phyloP scores from a whole-genome alignment of 148 eudicot species.

The Silene conica region DNA sequence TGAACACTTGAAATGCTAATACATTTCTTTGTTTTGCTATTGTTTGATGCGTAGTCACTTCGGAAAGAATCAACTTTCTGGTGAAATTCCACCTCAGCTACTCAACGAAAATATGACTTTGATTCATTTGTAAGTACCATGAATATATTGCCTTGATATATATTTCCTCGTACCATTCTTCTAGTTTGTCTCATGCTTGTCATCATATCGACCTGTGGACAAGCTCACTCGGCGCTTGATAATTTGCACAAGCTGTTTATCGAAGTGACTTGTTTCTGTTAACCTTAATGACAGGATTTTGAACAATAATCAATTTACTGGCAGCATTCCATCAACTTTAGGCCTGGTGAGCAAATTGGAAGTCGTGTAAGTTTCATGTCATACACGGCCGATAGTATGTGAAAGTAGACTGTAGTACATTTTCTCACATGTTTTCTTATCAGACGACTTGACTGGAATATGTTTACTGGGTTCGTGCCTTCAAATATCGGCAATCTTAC shows the following conservation, averaged over 20 bases:
- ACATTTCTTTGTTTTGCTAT: background rate
- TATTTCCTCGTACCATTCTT: too few relatives aligned
- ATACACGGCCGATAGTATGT: background rate
- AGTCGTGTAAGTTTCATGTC: conserved; percentile 63
- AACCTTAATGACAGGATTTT: conserved; percentile 41
- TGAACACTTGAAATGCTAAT: conserved; percentile 14
- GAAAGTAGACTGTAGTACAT: background rate
- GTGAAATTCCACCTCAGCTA: conserved; percentile 52
- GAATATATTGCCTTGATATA: background rate
- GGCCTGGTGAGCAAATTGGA: conserved; percentile 51
- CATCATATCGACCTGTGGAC: too few relatives aligned
- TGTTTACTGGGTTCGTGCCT: conserved; percentile 51
- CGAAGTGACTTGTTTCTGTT: too few relatives aligned
- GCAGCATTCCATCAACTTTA: conserved; percentile 55
- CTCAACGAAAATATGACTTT: conserved; percentile 58
- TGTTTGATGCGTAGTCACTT: conserved; percentile 54
- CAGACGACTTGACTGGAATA: conserved; percentile 77
- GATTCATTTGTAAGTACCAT: conserved; percentile 66
- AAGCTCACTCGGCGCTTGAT: too few relatives aligned
- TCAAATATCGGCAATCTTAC: conserved; percentile 54
- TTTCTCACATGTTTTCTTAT: background rate
- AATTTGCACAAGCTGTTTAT: too few relatives aligned
- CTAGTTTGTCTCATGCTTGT: too few relatives aligned
- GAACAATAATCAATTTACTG: conserved; percentile 56
- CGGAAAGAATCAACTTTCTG: conserved; percentile 73